A percentile compares a stretch with the other conserved stretches of the same genome.
These are phyloP conservation scores for Taiozyma onychis DNA, from an alignment of 1,139 yeast species.

Conservation along the genomic window DNA sequence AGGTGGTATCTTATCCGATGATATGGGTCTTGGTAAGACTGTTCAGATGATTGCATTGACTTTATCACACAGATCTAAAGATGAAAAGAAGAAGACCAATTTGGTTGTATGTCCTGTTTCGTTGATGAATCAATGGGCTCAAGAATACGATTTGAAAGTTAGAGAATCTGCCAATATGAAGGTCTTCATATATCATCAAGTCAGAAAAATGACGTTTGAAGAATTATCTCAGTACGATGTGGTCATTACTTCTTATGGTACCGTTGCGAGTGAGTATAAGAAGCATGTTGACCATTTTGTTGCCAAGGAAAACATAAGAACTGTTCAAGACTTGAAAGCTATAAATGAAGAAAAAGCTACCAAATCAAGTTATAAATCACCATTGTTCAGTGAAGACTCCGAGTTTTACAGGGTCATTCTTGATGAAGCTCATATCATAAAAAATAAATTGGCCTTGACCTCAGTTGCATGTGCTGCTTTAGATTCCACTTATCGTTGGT, in stretches of 20 bases:
- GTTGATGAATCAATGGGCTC: conserved; percentile 73
- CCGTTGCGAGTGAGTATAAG: conserved; percentile 64
- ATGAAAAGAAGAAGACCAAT: conserved; percentile 42
- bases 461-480: conserved; percentile 64
- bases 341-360: conserved; percentile 26
- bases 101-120: conserved; percentile 84
- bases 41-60: conserved; percentile 74
- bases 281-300: conserved; percentile 40
- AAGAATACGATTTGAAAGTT: conserved; percentile 61
- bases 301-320: conserved; percentile 24
- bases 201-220: conserved; percentile 37
- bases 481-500: conserved; percentile 56
- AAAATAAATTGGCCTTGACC: conserved; percentile 62
- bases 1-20: conserved; percentile 89
- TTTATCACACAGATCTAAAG: conserved; percentile 44
- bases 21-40: conserved; percentile 93
- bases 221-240: conserved; percentile 59
- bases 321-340: conserved; percentile 34
- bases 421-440: conserved; percentile 90
- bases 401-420: conserved; percentile 63
- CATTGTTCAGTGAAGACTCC: conserved; percentile 53
- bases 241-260: conserved; percentile 70
- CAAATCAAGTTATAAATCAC: conserved; percentile 44
- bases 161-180: conserved; percentile 41
- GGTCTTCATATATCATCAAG: conserved; percentile 53